Base-by-base conservation (phyloP, 2,329 filamentous ascomycete species). In the Cercospora citrullina region DNA sequence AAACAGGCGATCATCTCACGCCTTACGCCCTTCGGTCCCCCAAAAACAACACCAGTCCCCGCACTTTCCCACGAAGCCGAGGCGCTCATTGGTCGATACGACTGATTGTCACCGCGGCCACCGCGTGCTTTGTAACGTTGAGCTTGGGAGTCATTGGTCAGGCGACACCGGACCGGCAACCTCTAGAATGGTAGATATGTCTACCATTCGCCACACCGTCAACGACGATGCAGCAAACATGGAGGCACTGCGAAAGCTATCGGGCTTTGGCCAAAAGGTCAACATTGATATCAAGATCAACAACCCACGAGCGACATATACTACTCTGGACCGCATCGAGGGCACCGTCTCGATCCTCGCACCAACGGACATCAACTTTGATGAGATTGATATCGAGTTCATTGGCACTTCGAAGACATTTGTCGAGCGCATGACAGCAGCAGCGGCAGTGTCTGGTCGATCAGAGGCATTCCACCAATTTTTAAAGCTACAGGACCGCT, bases 401-500 rank as follows among this genome's bases (percentile, higher is more conserved):
- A 80, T 86, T 69, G 87, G 86, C 51, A 81, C 81, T 4, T 81
- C 82, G 31, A 81, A 82, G 67, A 85, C 84, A 3, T 83, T 79
- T 28, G 83, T 89, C 30, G 87, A 89, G 73, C 84, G 84, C 63
- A 78, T 86, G 51, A 82, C 82, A 3, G 80, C 82, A 3, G 80
- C 84, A 5, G 81, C 85, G 4, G 81, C 86, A 33, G 81, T 86
- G 61, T 82, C 84, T 18, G 84, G 84, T 55, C 83, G 84, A 16
- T 84, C 84, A 21, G 85, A 86, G 69, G 86, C 87, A 23, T 82
- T 81, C 59, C 87, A 89, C 68, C 84, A 83, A 18, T 91, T 90
- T 72, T 79, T 91, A 39, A 87, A 85, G 68, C 81, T 91, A 30
- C 82, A 82, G 66, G 88, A 90, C 64, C 31, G 59, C 0, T 60